Evolutionary conservation across 2,329 filamentous ascomycete species (phyloP).

Genomic region (Aspergillus amoenus): DNA sequence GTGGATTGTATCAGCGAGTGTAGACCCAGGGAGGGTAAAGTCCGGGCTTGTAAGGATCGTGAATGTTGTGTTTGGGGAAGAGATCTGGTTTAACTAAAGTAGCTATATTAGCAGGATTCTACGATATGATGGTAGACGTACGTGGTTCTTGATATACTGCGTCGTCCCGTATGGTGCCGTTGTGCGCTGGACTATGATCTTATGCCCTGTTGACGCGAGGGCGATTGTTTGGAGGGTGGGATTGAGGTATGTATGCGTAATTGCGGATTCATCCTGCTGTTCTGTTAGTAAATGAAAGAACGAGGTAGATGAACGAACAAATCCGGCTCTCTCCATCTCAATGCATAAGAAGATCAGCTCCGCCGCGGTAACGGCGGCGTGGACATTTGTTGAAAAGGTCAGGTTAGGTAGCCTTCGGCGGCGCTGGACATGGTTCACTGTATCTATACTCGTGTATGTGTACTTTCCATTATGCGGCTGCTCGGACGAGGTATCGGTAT

Average conservation of each 20-base stretch:
- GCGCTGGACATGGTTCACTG: not conserved
- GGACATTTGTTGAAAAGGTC: slow-evolving; percentile 20
- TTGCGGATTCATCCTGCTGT: not conserved
- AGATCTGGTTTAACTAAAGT: slow-evolving; percentile 12
- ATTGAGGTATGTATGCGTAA: slow-evolving; percentile 8
- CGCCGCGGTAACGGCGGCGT: slow-evolving; percentile 15
- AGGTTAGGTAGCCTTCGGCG: slow-evolving; percentile 16
- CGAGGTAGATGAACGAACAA: not conserved
- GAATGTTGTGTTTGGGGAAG: slow-evolving; percentile 18
- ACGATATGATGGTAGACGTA: slow-evolving; percentile 1
- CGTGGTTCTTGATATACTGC: slow-evolving; percentile 17
- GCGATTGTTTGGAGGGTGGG: slow-evolving; percentile 17
- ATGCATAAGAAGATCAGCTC: slow-evolving; percentile 21
- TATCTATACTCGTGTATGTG: not conserved
- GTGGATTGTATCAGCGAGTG: slow-evolving; percentile 15
- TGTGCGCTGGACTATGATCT: slow-evolving; percentile 22
- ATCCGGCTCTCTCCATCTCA: slow-evolving; percentile 1
- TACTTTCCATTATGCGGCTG: too few relatives aligned
- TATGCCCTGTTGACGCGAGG: slow-evolving; percentile 16
- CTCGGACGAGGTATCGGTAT: not conserved
- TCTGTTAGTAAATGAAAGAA: not conserved
- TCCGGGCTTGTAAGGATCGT: slow-evolving; percentile 23
- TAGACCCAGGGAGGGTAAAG: slow-evolving; percentile 18
- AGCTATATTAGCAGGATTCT: not conserved
- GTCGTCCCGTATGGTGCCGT: slow-evolving; percentile 19